Evolutionary conservation across 2,329 filamentous ascomycete genomes (phyloP), one percentile per base, ranked within the genome.

Genomic region (Iodosphaeria phyllophila): DNA sequence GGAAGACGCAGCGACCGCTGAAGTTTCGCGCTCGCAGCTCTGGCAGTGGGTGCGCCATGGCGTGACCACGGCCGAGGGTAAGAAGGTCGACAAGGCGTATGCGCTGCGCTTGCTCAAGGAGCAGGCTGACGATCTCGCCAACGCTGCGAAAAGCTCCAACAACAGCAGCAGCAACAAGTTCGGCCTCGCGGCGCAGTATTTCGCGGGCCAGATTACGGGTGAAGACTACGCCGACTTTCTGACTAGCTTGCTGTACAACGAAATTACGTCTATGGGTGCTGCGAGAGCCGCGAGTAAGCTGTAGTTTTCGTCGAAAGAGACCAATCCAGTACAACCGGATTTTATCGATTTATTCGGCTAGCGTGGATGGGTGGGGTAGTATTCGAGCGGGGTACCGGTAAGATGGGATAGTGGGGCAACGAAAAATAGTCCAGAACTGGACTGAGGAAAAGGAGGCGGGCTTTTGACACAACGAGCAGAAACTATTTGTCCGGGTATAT

Each of bases 181-280:
- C 57, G 70, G 75, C 31, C 64, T 92, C 26, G 89, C 89, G 1
- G 80, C 80, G 2, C 75, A 92, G 53, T 95, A 95, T 56, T 93
- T 95, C 45, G 71, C 79, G 17, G 60, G 69, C 22, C 89, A 98
- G 61, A 77, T 95, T 29, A 95, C 86, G 3, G 89, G 89, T 28
- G 89, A 95, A 60, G 84, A 93, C 38, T 95, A 95, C 50, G 83
- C 84, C 8, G 89, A 98, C 51, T 95, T 95, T 58, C 54, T 98
- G 58, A 93, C 82, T 6, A 56, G 58, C 13, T 26, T 47, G 26
- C 32, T 47, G 27, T 47, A 47, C 22, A 39, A 46, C n/a, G 44
- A 47, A 37, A 47, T 47, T 26, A 47, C 43, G 8, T 32, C 42
- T 8, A 36, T 44, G 3, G 44, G 42, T 2, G 36, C 25, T 13